Conservation (phyloP, 2,329 filamentous ascomycete genomes). For the Trichoderma atrobrunneum region DNA sequence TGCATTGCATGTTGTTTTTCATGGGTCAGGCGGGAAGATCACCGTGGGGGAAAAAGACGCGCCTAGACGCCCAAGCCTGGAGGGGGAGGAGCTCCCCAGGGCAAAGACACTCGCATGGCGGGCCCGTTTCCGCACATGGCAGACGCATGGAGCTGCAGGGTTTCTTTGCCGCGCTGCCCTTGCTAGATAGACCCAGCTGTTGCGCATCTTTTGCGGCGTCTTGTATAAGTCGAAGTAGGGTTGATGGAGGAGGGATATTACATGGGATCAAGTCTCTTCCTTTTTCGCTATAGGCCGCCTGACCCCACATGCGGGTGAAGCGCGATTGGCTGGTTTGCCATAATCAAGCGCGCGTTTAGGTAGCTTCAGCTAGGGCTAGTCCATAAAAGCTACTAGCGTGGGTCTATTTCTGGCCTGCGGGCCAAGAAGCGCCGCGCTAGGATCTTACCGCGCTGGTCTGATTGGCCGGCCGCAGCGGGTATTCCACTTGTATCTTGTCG, state of each 20-base stretch:
- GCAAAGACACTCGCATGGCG: neutral
- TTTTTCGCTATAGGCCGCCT: neutral
- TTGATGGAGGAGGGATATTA: neutral
- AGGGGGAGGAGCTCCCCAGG: neutral
- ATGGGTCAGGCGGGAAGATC: neutral
- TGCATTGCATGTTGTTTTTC: conserved; percentile 9
- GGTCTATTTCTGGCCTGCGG: conserved; percentile 11
- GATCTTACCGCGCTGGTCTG: conserved; percentile 20
- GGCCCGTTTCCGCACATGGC: conserved; percentile 1
- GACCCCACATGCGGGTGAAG: neutral
- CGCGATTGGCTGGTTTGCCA: neutral
- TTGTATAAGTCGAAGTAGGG: neutral
- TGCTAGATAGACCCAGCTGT: neutral
- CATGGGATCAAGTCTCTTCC: neutral
- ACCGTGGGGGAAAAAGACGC: neutral
- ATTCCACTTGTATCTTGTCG: neutral
- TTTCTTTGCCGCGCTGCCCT: conserved; percentile 6
- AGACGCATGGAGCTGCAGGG: conserved; percentile 16
- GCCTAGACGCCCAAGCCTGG: neutral
- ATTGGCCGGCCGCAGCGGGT: conserved; percentile 14
- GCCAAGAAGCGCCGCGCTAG: conserved; percentile 16
- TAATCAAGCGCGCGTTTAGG: conserved; percentile 22
- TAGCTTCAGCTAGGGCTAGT: neutral
- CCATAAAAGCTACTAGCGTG: neutral
- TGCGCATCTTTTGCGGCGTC: neutral